phyloP scores from a whole-genome alignment of 116 monocot genomes.

The Phalaenopsis hybrid region DNA sequence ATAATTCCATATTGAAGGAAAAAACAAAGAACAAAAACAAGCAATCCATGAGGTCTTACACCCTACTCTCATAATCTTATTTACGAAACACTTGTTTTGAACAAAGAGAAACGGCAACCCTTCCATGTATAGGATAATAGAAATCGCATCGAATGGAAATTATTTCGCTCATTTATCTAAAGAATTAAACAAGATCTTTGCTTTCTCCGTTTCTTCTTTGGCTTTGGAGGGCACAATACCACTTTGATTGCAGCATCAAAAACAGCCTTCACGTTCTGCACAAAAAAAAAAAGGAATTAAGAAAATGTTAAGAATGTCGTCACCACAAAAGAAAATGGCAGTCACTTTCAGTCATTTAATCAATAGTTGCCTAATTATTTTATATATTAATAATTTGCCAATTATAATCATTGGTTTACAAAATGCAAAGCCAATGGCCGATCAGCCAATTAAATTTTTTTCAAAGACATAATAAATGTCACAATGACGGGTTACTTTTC shows the following conservation, averaged over 20 bases:
- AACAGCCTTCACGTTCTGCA: constrained; percentile 65
- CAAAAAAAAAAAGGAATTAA: not conserved
- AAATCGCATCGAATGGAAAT: not conserved
- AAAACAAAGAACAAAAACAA: too few relatives aligned
- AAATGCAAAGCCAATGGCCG: not conserved
- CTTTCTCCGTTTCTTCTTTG: constrained; percentile 52
- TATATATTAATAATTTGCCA: too few relatives aligned
- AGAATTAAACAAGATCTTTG: constrained; percentile 46
- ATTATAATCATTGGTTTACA: not conserved
- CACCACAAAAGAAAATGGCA: too few relatives aligned
- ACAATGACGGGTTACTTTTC: not conserved
- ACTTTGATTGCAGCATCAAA: constrained; percentile 74
- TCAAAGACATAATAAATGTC: not conserved
- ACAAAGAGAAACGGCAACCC: not conserved
- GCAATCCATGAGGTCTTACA: too few relatives aligned
- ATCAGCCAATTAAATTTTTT: not conserved
- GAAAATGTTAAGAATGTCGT: too few relatives aligned
- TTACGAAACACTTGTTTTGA: too few relatives aligned
- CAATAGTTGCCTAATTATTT: too few relatives aligned
- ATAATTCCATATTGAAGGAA: too few relatives aligned
- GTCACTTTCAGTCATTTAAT: too few relatives aligned
- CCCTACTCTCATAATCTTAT: too few relatives aligned
- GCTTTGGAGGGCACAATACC: constrained; percentile 54
- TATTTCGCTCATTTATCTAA: constrained; percentile 17
- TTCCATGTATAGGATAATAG: not conserved